Evolutionary conservation across 2,329 filamentous ascomycete genomes (phyloP).

Genomic region (Elsinoe perseae): DNA sequence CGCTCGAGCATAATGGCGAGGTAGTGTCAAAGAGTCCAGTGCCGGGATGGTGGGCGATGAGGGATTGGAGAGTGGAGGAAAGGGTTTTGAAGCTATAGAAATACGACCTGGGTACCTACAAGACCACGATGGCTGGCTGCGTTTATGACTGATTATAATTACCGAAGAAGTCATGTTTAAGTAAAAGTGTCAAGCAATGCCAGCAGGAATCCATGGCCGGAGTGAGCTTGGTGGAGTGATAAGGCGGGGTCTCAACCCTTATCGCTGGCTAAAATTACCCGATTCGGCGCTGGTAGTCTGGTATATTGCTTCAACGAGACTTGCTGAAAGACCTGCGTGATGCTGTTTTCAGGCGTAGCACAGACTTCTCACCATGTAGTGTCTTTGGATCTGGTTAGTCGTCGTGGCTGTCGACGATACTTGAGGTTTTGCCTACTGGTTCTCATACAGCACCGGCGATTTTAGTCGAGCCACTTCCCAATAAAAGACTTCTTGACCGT

Average conservation of each 20-base stretch:
- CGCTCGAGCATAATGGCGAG: slow-evolving; percentile 52
- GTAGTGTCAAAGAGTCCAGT: background rate
- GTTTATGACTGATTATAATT: background rate
- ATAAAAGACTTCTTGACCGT: too few species aligned
- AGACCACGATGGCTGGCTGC: background rate
- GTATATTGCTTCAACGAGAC: too few species aligned
- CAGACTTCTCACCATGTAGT: too few species aligned
- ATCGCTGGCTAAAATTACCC: background rate
- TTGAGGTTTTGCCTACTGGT: too few species aligned
- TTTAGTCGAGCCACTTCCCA: too few species aligned
- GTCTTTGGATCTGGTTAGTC: too few species aligned
- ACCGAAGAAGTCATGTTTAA: slow-evolving; percentile 1
- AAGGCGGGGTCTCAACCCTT: slow-evolving; percentile 9
- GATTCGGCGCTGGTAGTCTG: background rate
- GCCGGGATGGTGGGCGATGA: slow-evolving; percentile 16
- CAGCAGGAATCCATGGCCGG: background rate
- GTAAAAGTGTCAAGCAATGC: background rate
- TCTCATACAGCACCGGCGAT: too few species aligned
- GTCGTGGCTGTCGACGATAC: too few species aligned
- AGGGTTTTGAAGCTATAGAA: background rate
- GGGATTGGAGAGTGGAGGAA: background rate
- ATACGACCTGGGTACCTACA: slow-evolving; percentile 4
- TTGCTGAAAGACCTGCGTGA: too few species aligned
- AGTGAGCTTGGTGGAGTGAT: background rate
- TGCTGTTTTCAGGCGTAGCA: too few species aligned